Percentiles rank a stretch among this genome's conserved stretches.
These are phyloP conservation scores for Apiospora malaysiana DNA, from an alignment of 2,329 filamentous ascomycete genomes.

Conservation along the genomic window DNA sequence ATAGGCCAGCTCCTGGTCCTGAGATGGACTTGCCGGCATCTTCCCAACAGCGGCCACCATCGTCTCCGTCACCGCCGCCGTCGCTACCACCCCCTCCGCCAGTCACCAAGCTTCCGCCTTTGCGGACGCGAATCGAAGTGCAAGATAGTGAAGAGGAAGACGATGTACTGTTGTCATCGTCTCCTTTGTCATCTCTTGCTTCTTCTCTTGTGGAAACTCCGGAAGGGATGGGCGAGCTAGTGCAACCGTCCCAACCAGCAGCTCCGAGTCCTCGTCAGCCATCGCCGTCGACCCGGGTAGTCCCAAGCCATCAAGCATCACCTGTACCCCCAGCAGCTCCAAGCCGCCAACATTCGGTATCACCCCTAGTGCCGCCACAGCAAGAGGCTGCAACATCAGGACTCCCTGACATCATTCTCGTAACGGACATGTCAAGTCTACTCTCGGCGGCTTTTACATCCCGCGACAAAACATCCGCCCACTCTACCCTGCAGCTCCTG, in stretches of 20 bases:
- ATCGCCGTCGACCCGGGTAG: neutral
- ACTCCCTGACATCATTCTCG: slow-evolving; percentile 52
- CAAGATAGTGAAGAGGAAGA: slow-evolving; percentile 50
- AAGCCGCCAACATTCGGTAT: slow-evolving; percentile 13
- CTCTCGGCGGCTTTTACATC: slow-evolving; percentile 59
- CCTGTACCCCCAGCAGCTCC: neutral
- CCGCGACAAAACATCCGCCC: slow-evolving; percentile 53
- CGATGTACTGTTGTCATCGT: slow-evolving; percentile 33
- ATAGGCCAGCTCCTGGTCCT: neutral
- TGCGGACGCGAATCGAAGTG: slow-evolving; percentile 36
- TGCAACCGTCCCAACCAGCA: neutral
- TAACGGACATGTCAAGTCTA: slow-evolving; percentile 60
- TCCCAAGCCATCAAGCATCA: slow-evolving; percentile 19
- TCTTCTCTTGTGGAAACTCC: slow-evolving; percentile 11
- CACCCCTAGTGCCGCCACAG: slow-evolving; percentile 20
- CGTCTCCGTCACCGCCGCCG: neutral
- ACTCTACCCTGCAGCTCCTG: slow-evolving; percentile 55
- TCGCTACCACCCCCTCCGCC: neutral
- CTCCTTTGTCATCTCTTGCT: slow-evolving; percentile 23
- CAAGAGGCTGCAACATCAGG: slow-evolving; percentile 34
- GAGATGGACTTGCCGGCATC: slow-evolving; percentile 27
- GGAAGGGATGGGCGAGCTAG: neutral
- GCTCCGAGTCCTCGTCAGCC: slow-evolving; percentile 16
- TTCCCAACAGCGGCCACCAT: slow-evolving; percentile 27
- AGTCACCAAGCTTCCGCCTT: slow-evolving; percentile 10